A percentile compares a stretch with the other conserved stretches of the same genome.
These are phyloP conservation scores for Xenosphaeropsis pyriputrescens DNA, from an alignment of 2,329 filamentous ascomycete genomes.

Conservation along the genomic window DNA sequence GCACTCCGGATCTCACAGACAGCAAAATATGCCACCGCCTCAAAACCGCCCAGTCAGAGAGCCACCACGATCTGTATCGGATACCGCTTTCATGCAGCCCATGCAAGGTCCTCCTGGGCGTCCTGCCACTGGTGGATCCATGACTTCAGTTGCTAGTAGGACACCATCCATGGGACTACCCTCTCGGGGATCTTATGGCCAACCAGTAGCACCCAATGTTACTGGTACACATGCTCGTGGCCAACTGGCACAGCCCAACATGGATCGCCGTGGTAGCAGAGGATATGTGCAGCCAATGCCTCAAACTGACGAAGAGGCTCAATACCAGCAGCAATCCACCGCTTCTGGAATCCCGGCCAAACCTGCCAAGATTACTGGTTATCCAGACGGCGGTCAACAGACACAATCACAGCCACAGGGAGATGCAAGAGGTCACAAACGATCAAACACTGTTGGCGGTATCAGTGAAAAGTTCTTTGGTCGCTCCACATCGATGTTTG, in stretches of 20 bases:
- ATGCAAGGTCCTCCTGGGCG: slow-evolving; percentile 35
- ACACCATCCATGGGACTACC: slow-evolving; percentile 37
- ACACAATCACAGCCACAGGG: slow-evolving; percentile 14
- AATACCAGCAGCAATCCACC: slow-evolving; percentile 35
- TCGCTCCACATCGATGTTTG: slow-evolving; percentile 68
- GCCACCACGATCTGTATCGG: slow-evolving; percentile 35
- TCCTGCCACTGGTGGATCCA: slow-evolving; percentile 71
- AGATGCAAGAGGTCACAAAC: slow-evolving; percentile 43
- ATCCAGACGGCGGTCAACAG: slow-evolving; percentile 25
- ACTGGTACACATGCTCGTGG: slow-evolving; percentile 82
- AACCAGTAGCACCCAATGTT: slow-evolving; percentile 75
- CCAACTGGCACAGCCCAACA: slow-evolving; percentile 63
- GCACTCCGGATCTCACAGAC: slow-evolving; percentile 20
- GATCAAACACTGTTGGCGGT: slow-evolving; percentile 64
- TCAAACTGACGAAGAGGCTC: slow-evolving; percentile 29
- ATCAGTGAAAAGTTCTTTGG: slow-evolving; percentile 77
- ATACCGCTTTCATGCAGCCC: slow-evolving; percentile 35
- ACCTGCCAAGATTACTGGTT: slow-evolving; percentile 41
- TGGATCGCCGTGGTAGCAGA: slow-evolving; percentile 26
- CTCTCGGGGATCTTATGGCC: slow-evolving; percentile 70
- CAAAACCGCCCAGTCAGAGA: slow-evolving; percentile 28
- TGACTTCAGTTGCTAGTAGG: slow-evolving; percentile 45
- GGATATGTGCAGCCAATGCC: slow-evolving; percentile 52
- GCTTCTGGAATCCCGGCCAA: slow-evolving; percentile 38
- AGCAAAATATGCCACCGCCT: slow-evolving; percentile 27